phyloP scores from a whole-genome alignment of 2,329 filamentous ascomycete species.

The Colletotrichum sp. region DNA sequence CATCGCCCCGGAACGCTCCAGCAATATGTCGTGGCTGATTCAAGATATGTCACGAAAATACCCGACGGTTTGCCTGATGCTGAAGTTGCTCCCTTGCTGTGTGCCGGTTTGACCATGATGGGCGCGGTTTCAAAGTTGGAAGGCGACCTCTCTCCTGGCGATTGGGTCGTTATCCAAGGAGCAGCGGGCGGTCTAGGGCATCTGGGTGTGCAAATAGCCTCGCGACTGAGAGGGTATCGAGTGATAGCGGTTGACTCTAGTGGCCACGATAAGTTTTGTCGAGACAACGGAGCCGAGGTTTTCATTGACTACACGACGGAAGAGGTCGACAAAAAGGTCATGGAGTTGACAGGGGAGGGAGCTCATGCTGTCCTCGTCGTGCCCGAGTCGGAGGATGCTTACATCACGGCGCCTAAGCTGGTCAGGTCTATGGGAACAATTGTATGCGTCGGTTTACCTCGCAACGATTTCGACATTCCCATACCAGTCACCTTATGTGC shows the following conservation, averaged over 20 bases:
- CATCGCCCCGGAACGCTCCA: slow-evolving; percentile 37
- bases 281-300: slow-evolving; percentile 27
- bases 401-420: slow-evolving; percentile 25
- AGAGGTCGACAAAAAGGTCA: slow-evolving; percentile 25
- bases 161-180: slow-evolving; percentile 36
- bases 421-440: slow-evolving; percentile 30
- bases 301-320: slow-evolving; percentile 32
- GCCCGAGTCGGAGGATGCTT: slow-evolving; percentile 28
- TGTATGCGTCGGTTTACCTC: slow-evolving; percentile 28
- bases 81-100: slow-evolving; percentile 33
- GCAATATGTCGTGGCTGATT: slow-evolving; percentile 33
- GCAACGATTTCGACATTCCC: slow-evolving; percentile 30
- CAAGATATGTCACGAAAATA: slow-evolving; percentile 30
- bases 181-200: slow-evolving; percentile 37
- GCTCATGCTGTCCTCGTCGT: slow-evolving; percentile 31
- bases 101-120: slow-evolving; percentile 36
- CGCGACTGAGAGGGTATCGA: slow-evolving; percentile 18
- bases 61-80: slow-evolving; percentile 21
- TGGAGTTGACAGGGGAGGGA: slow-evolving; percentile 29
- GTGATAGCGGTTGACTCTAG: slow-evolving; percentile 35
- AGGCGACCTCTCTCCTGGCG: slow-evolving; percentile 1
- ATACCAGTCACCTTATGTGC: slow-evolving; percentile 18
- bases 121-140: slow-evolving; percentile 27
- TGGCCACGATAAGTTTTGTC: slow-evolving; percentile 25
- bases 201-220: slow-evolving; percentile 35